Evolutionary conservation across 805 yeast genomes (phyloP), one percentile per base, ranked within the genome.

Genomic region (Zygoascus tannicola): DNA sequence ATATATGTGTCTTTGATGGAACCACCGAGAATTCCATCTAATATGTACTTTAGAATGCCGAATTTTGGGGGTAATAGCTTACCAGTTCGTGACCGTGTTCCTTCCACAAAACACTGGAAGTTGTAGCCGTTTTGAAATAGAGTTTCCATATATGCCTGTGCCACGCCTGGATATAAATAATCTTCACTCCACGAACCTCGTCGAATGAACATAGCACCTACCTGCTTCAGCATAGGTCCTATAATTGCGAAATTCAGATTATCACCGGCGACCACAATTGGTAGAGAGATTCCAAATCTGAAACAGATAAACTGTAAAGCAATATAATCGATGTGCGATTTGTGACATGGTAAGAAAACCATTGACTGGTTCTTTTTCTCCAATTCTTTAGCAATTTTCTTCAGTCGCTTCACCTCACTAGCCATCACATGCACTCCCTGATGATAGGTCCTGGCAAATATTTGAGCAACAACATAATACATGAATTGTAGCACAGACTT

Each of bases 51-150:
- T 49, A 77, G 65, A 38, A 77, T 71, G 4, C 83, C 83, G 53
- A 73, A 75, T 55, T 77, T 78, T 12, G 83, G 83, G 21, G 77
- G 65, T 19, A 78, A 64, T 28, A 77, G 61, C 53, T 78, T 78
- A n/a, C 83, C 83, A 48, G 78, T 77, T 46, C 83, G 65, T 2
- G 81, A 76, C 33, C 83, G 67, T 1, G 80, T 75, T n/a, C 83
- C 83, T 56, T 77, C 83, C 41, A 77, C 73, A 51, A 77, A 77
- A 47, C 79, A 76, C 54, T 78, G 81, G 48, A 77, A 63, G 50
- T 70, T 70, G 44, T 70, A 60, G 40, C 78, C 76, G 46, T 72
- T 65, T 19, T 64, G 45, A 22, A 77, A 65, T 5, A 74, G 50
- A 28, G 72, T 73, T 50, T 75, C 76, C 38, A 77, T 63, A 44